Conservation (phyloP, 495 filamentous ascomycete species). For the Aspergillus cristatus region DNA sequence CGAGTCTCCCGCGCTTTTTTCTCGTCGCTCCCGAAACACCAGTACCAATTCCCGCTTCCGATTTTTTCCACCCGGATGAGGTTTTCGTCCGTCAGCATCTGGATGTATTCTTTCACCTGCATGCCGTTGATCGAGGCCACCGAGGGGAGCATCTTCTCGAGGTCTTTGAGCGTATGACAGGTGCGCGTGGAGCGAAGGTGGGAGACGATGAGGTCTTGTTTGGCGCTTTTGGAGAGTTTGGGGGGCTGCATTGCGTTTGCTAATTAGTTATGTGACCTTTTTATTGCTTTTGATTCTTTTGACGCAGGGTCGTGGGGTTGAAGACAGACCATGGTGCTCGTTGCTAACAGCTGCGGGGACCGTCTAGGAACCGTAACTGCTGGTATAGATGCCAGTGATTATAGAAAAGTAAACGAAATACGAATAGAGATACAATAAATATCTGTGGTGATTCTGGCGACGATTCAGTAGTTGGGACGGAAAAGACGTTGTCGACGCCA, state of each 20-base stretch:
- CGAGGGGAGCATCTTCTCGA: slow-evolving; percentile 59
- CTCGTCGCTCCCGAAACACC: slow-evolving; percentile 60
- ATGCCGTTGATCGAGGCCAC: slow-evolving; percentile 61
- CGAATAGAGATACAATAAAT: too few species aligned
- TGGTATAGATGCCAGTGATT: too few species aligned
- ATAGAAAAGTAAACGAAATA: too few species aligned
- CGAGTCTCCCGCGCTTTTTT: slow-evolving; percentile 41
- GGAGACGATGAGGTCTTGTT: slow-evolving; percentile 51
- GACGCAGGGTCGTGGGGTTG: background rate
- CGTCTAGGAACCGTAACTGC: too few species aligned
- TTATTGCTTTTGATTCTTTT: background rate
- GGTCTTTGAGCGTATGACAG: slow-evolving; percentile 64
- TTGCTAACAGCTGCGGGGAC: too few species aligned
- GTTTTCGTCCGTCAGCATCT: slow-evolving; percentile 53
- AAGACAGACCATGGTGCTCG: background rate
- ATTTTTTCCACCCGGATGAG: slow-evolving; percentile 70
- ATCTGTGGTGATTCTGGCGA: too few species aligned
- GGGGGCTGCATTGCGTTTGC: slow-evolving; percentile 41
- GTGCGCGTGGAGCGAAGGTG: slow-evolving; percentile 55
- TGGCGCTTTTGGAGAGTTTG: slow-evolving; percentile 51
- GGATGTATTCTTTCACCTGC: slow-evolving; percentile 62
- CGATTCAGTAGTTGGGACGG: too few species aligned
- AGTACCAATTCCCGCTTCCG: slow-evolving; percentile 76
- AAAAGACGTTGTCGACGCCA: too few species aligned
- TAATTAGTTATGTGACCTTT: background rate